Evolutionary conservation across 306 rosid genomes (phyloP).

Genomic region (Rosa lucieae): DNA sequence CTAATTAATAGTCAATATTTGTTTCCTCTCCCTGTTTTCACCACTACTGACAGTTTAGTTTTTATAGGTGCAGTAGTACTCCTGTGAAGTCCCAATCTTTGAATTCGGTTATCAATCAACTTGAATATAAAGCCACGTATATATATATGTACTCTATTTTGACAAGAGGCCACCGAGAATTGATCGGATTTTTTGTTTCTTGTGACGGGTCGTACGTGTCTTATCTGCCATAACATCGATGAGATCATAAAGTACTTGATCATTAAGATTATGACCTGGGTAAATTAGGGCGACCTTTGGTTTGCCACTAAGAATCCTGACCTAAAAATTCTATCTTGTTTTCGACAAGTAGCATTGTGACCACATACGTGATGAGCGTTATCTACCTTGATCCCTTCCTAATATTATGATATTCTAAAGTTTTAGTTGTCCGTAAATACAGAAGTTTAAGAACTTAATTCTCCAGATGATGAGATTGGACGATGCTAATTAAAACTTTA

Average conservation of each 20-base stretch:
- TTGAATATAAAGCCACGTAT: conserved; percentile 7
- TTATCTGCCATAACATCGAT: not conserved
- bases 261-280: conserved; percentile 16
- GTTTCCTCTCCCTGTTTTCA: conserved; percentile 20
- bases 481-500: not conserved
- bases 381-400: not conserved
- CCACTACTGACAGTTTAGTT: conserved; percentile 32
- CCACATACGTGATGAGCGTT: conserved; percentile 26
- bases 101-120: conserved; percentile 51
- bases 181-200: conserved; percentile 6
- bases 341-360: conserved; percentile 14
- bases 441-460: not conserved
- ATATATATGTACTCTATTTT: not conserved
- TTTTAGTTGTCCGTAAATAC: not conserved
- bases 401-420: not conserved
- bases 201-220: conserved; percentile 7
- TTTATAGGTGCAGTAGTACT: not conserved
- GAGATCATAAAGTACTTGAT: conserved; percentile 23
- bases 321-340: conserved; percentile 19
- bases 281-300: not conserved
- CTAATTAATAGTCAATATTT: not conserved
- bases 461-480: not conserved
- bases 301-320: conserved; percentile 25
- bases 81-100: conserved; percentile 35
- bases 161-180: not conserved